A percentile compares a stretch with the other conserved stretches of the same genome.
These are phyloP conservation scores for Colletotrichum sublineola DNA, from an alignment of 2,329 filamentous ascomycete genomes.

Conservation along the genomic window DNA sequence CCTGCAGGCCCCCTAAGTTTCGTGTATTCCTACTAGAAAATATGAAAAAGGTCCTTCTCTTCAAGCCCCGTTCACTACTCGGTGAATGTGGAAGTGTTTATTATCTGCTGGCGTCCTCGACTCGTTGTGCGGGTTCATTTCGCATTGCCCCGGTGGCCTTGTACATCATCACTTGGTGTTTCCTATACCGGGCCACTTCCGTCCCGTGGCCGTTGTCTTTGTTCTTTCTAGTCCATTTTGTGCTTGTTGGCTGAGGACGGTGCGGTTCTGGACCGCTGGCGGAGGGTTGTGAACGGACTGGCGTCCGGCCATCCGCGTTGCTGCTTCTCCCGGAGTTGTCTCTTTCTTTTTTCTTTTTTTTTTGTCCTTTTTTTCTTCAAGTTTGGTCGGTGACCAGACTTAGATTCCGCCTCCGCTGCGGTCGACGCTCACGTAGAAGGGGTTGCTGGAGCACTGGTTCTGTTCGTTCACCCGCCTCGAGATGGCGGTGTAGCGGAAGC, in stretches of 20 bases:
- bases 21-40: slow-evolving; percentile 32
- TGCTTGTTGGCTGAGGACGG: neutral
- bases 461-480: slow-evolving; percentile 58
- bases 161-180: neutral
- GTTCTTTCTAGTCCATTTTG: neutral
- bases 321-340: neutral
- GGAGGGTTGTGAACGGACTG: no score
- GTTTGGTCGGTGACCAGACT: neutral
- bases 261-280: neutral
- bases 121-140: neutral
- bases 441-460: slow-evolving; percentile 54
- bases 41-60: slow-evolving; percentile 8
- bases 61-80: neutral
- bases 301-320: neutral
- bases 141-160: neutral
- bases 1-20: slow-evolving; percentile 25
- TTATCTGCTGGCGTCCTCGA: neutral
- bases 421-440: slow-evolving; percentile 64
- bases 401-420: slow-evolving; percentile 63
- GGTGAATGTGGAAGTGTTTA: neutral
- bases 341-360: neutral
- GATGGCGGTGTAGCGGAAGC: slow-evolving; percentile 53
- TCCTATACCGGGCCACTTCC: slow-evolving; percentile 2
- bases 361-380: neutral
- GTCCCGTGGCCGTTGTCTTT: neutral